Base-by-base conservation (phyloP, 1,284 basidiomycete genomes). In the Thecaphora frezii region DNA sequence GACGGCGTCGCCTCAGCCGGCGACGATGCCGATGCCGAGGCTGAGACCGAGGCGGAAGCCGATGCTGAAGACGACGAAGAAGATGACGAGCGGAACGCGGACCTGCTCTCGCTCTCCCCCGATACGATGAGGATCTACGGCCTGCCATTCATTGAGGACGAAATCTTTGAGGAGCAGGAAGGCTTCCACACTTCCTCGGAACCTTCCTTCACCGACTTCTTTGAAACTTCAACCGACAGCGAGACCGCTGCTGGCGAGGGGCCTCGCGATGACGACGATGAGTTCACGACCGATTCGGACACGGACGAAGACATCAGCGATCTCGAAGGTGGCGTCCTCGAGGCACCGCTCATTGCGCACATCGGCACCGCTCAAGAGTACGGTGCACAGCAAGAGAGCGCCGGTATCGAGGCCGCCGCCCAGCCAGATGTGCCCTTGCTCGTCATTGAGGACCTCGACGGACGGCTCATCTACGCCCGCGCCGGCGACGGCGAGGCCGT, bases 401-500 rank as follows among this genome's bases (percentile, higher is more conserved):
- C 59, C 3, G 55, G 21, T 7, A 54, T 50, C 18, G 48, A 40
- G 16, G 52, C 54, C 36, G 40, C 51, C 2, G 47, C 51, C 10
- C n/a, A 41, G n/a, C 66, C 58, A 25, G 74, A 74, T 26, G 66
- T 78, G 44, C 76, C 76, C 1, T 51, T 78, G 28, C 65, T 78
- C 19, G 74, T 78, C 39, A 77, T 78, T 46, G 76, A 78, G 45
- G 76, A 78, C 39, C 68, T 77, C 21, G 76, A 78, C 48, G 76
- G 76, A 5, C 68, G 76, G 10, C 66, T 78, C 30, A 76, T 78
- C 46, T 77, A 77, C 38, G 76, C 76, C 4, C 61, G 76, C 25
- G 76, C 76, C 12, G 72, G 74, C 21, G 75, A 76, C 30, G 76
- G 76, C 14, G 76, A 78, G 57, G 76, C 76, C 5, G 76, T 78